Percentiles rank a stretch among this genome's conserved stretches.
Conservation (phyloP, 2,329 filamentous ascomycete genomes). For the Cercospora beticola region DNA sequence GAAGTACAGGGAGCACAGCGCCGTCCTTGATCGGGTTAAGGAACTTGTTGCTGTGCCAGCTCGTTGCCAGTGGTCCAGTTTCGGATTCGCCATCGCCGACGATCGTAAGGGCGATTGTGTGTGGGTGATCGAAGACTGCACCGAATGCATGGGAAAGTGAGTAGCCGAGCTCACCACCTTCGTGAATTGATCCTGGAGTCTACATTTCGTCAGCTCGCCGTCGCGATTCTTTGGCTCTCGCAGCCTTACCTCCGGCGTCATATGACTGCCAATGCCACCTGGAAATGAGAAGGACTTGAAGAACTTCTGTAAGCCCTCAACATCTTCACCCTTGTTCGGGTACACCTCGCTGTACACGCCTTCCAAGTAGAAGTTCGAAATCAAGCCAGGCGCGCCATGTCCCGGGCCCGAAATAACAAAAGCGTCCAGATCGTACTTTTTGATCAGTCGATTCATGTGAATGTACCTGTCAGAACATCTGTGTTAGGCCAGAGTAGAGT, state of each 20-base stretch:
- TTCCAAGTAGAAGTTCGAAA: slow-evolving; percentile 75
- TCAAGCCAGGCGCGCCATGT: slow-evolving; percentile 72
- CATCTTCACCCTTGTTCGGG: slow-evolving; percentile 68
- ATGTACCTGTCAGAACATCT: slow-evolving; percentile 53
- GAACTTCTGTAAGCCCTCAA: slow-evolving; percentile 69
- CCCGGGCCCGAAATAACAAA: slow-evolving; percentile 75
- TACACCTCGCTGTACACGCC: slow-evolving; percentile 77
- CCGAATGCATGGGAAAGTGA: slow-evolving; percentile 77
- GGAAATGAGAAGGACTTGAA: slow-evolving; percentile 84
- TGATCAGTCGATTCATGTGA: slow-evolving; percentile 79
- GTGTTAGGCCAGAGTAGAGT: not conserved
- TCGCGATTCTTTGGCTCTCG: not conserved
- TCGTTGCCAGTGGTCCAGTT: slow-evolving; percentile 74
- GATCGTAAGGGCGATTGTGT: slow-evolving; percentile 73
- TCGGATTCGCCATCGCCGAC: slow-evolving; percentile 81
- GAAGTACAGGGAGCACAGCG: slow-evolving; percentile 73
- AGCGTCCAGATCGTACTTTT: slow-evolving; percentile 69
- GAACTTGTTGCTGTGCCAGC: slow-evolving; percentile 82
- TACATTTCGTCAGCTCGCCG: slow-evolving; percentile 43
- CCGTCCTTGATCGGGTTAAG: slow-evolving; percentile 76
- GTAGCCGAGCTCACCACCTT: slow-evolving; percentile 80
- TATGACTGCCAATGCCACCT: slow-evolving; percentile 74
- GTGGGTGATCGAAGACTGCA: slow-evolving; percentile 70
- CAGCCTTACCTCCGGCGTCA: slow-evolving; percentile 51
- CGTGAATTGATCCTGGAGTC: slow-evolving; percentile 70